Base-by-base conservation (phyloP, 345 rosid genomes). In the Hibiscus mutabilis region DNA sequence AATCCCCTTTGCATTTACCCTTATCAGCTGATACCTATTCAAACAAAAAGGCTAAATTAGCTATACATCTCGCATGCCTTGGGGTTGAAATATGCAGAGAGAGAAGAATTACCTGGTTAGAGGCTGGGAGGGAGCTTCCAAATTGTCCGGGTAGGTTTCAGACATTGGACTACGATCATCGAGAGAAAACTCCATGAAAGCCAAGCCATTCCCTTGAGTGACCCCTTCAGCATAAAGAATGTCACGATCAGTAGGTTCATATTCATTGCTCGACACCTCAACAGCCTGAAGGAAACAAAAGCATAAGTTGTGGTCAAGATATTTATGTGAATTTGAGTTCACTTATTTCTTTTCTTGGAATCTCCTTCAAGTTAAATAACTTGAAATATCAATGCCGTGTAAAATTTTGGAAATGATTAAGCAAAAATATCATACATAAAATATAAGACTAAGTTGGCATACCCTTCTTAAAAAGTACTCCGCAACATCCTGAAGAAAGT, bases 1-100 rank as follows among this genome's bases (percentile, higher is more conserved):
- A 93, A 92, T 88, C 47, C 98, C 96, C 73, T 86, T 92, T 0
- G 98, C 96, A 46, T 90, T 92, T 53, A 95, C 90, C 21, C 99
- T 80, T 51, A 95, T 92, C 15, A 95, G 88, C 72, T 95, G 98
- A 47, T 47, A 47, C 52, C 52, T 47, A 47, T 14, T 12, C 3
- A 47, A 47, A 15, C 2, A 47, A 47, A 47, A 47, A 47, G n/a
- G n/a, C 52, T 47, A 47, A 46, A 46, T 46, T 46, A 46, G 51
- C 47, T 42, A 73, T 42, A 42, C 47, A 42, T 42, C 14, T 9
- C 47, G 3, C 6, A 46, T 46, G 51, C 51, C 51, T 46, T 46
- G 51, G 13, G 16, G 51, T 46, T 46, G 51, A 46, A 35, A 46
- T 46, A 46, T 46, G 51, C 15, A 46, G 13, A 14, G 51, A 46